Evolutionary conservation across 495 filamentous ascomycete species (phyloP), one percentile per base, ranked within the genome.

Genomic region (Lasiosphaeriaceae sp.): DNA sequence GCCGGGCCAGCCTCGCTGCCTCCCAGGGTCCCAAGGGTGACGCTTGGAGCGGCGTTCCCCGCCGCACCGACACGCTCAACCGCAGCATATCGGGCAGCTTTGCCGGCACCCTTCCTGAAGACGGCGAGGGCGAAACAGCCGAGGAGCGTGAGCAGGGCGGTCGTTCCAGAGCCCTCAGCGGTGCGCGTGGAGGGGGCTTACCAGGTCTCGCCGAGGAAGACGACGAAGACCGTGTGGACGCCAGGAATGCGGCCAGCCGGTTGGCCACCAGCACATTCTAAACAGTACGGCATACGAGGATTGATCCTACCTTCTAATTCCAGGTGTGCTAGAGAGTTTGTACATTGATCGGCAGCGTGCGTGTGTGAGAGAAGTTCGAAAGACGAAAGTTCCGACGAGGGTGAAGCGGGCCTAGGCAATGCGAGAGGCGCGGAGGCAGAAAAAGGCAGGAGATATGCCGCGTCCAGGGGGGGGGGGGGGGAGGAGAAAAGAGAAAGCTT

Each of bases 21-120:
- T 92, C 87, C 64, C 94, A 98, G 71, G 95, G 95, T 2, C 92
- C 94, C 14, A 91, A 92, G 73, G 94, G 95, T 5, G 94, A 98
- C 69, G 88, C 95, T 9, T 98, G 94, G 94, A 96, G 90, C 64
- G 95, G 95, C 31, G 90, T 96, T 29, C 90, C 91, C 19, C 83
- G 94, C 58, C 81, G 92, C 59, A 61, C 81, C 35, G 90, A 92
- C 65, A 86, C 82, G n/a, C 69, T 90, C 50, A 86, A 83, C 56
- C 79, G 93, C 59, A 89, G 86, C 67, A 80, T 91, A 59, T 90
- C 86, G 64, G 88, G 89, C 35, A 86, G 84, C 63, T 82, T 90
- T 49, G 74, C 66, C 12, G 74, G 74, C 45, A 31, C 26, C 3
- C 26, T 31, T 9, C 50, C 47, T 4, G 64, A 74, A 14, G 66